Conservation (phyloP, 768 basidiomycete species). For the Rhodosporidiobolus odoratus region DNA sequence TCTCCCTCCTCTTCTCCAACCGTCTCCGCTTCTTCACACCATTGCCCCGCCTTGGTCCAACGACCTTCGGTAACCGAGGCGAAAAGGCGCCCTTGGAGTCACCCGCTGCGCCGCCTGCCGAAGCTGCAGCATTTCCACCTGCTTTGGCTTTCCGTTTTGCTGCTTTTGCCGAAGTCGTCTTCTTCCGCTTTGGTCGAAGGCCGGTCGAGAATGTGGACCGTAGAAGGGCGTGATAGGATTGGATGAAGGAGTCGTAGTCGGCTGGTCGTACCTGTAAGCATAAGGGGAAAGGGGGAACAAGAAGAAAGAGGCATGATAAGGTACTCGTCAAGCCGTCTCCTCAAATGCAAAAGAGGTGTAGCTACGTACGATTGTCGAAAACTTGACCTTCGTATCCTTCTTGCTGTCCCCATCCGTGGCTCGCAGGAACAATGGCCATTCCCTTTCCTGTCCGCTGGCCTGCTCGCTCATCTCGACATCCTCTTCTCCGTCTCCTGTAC, state of each 20-base stretch:
- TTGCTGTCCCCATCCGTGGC: conserved; percentile 33
- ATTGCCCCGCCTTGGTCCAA: conserved; percentile 31
- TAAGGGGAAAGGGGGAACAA: background rate
- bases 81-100: conserved; percentile 7
- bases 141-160: conserved; percentile 4
- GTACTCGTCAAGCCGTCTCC: too few species aligned
- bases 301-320: background rate
- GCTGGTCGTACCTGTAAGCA: conserved; percentile 27
- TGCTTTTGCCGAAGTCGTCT: background rate
- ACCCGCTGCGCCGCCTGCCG: background rate
- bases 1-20: conserved; percentile 6
- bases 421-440: conserved; percentile 24
- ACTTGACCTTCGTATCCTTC: conserved; percentile 25
- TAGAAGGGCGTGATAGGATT: conserved; percentile 21
- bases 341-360: too few species aligned
- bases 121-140: background rate
- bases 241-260: conserved; percentile 19
- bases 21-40: conserved; percentile 20
- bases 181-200: conserved; percentile 30
- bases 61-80: conserved; percentile 22
- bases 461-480: conserved; percentile 10
- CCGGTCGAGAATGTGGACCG: conserved; percentile 3
- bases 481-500: background rate
- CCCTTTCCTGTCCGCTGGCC: background rate
- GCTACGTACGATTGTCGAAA: conserved; percentile 33